Base-by-base conservation (phyloP, 2,329 filamentous ascomycete genomes). In the Gnomoniopsis smithogilvyi region DNA sequence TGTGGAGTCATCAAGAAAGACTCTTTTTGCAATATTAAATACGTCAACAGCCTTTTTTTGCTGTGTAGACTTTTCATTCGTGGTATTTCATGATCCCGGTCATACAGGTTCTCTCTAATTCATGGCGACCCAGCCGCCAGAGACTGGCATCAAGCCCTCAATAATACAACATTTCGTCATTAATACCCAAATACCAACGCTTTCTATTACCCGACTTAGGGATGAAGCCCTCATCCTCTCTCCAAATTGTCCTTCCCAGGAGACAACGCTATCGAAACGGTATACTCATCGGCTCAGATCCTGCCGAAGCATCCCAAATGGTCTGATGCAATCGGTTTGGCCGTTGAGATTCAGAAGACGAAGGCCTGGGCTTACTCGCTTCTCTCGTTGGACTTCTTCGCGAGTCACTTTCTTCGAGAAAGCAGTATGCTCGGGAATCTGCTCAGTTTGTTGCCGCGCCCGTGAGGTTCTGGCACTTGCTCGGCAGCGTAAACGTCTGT, bases 391-490 rank as follows among this genome's bases (percentile, higher is more conserved):
- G 26, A 30, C 4, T 30, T 30, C 26, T 8, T 30, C 4, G 26
- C 26, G 26, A 30, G 8, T 4, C 4, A 8, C 26, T 30, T 30
- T 30, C 26, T 30, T 30, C 26, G 8, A 30, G 4, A 4, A 30
- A 30, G 8, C 26, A 30, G 4, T 8, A 30, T 30, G 8, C 26
- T 30, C 4, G 26, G 8, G 26, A 30, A 30, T 4, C 4, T 8
- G 4, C 26, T 30, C 26, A 30, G 26, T 30, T 30, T 4, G 26
- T 30, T 1, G 36, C 36, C 12, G 12, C 36, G 36, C 36, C 43
- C 43, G 45, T 47, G 26, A 58, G 26, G 17, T 58, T 58, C 50
- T 54, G 50, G 56, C 56, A 58, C 26, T 58, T 49, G 22, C 50
- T 54, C 43, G 50, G 50, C 24, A 58, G 50, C 14, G 56, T 58